Conservation (phyloP, 2,329 filamentous ascomycete genomes). For the Ceratocystis diversiconidia region DNA sequence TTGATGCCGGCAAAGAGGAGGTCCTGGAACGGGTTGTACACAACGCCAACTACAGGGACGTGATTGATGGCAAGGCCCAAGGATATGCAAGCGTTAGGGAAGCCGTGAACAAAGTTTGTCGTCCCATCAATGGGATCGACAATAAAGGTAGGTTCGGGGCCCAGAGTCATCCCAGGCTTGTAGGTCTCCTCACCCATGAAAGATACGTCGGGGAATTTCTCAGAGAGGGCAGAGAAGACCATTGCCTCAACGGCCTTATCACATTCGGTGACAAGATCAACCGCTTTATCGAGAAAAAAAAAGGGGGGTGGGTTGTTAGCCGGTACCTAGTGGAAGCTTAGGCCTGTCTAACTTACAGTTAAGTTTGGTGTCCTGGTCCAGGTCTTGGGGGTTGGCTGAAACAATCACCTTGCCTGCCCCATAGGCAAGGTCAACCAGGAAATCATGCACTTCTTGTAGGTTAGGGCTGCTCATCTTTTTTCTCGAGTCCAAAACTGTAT, state of each 20-base stretch:
- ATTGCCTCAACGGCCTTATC: constrained; percentile 52
- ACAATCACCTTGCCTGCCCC: constrained; percentile 53
- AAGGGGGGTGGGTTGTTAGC: constrained; percentile 9
- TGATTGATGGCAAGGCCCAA: constrained; percentile 54
- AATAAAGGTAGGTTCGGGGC: constrained; percentile 57
- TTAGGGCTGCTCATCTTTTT: constrained; percentile 40
- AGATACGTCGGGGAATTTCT: constrained; percentile 40
- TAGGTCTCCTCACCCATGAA: constrained; percentile 72
- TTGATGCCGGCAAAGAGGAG: constrained; percentile 54
- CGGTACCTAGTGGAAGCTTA: not conserved
- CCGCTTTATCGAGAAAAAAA: constrained; percentile 31
- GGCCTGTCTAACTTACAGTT: constrained; percentile 37
- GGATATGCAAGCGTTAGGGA: constrained; percentile 62
- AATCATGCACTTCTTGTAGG: constrained; percentile 47
- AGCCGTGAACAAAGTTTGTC: constrained; percentile 67
- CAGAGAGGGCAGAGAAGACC: constrained; percentile 39
- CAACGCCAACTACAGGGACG: constrained; percentile 52
- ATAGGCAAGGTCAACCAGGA: constrained; percentile 44
- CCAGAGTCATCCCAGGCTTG: constrained; percentile 48
- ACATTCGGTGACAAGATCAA: constrained; percentile 54
- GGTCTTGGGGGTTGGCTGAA: constrained; percentile 43
- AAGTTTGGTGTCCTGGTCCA: constrained; percentile 46
- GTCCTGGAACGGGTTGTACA: constrained; percentile 66
- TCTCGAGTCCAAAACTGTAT: not conserved
- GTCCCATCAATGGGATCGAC: constrained; percentile 74